Evolutionary conservation across 2,329 filamentous ascomycete species (phyloP), one percentile per base, ranked within the genome.

Genomic region (Paraconiothyrium sp.): DNA sequence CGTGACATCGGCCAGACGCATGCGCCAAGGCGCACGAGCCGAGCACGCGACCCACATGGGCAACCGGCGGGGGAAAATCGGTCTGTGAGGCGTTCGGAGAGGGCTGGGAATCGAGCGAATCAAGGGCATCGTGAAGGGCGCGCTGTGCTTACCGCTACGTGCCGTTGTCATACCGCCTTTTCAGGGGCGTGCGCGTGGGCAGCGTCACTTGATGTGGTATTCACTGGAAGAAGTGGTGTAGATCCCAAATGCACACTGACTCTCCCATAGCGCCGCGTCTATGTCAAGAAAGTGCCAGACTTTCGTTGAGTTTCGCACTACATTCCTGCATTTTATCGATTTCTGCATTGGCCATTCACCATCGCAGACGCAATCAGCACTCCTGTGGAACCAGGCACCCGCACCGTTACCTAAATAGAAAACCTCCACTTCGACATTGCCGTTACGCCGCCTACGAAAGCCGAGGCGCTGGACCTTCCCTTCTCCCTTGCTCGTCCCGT

Each of bases 1-100:
- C 27, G 27, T 24, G 39, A 55, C 54, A 57, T 48, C 54, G 43
- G 54, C 54, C 54, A 57, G 54, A 43, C 34, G 43, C 54, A 48
- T 39, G 44, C 34, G 46, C 43, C 32, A 48, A 39, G 43, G 10
- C 14, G 43, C 30, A 8, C 32, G 43, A 46, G n/a, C 20, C 6
- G 43, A 20, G 20, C 43, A n/a, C 2, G 8, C 43, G 43, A 13
- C 22, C 43, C 43, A 46, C 39, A n/a, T 41, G 39, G 39, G 39
- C 14, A n/a, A 41, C 39, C 6, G 16, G 46, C 24, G 30, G 46
- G 46, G 46, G 14, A 7, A 20, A 20, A 13, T 46, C 43, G 46
- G 22, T 54, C 24, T 54, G 37, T 27, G 49, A 52, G 49, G 51
- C 51, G 51, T 54, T 43, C 22, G 34, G 13, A 4, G 13, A 37